phyloP scores from a whole-genome alignment of 768 basidiomycete genomes.

The Amanita fuliginea region DNA sequence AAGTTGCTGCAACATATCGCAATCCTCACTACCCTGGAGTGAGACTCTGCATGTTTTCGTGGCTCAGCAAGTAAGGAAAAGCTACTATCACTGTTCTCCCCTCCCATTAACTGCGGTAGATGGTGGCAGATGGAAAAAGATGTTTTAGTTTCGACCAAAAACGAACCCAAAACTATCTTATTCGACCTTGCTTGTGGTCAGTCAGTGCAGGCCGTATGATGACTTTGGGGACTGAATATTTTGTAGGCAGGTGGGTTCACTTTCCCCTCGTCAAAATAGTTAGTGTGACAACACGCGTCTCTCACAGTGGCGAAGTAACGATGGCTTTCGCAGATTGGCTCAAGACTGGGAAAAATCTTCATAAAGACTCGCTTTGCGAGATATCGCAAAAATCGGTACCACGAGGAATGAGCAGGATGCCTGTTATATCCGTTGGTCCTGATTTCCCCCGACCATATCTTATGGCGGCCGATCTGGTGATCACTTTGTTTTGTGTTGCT shows the following conservation, averaged over 20 bases:
- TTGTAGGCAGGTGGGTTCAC: slow-evolving; percentile 19
- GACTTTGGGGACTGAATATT: background rate
- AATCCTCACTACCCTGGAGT: slow-evolving; percentile 67
- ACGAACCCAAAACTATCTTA: slow-evolving; percentile 21
- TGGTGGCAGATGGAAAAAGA: slow-evolving; percentile 26
- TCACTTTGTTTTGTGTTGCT: slow-evolving; percentile 10
- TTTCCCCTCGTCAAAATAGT: background rate
- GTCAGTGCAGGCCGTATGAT: slow-evolving; percentile 17
- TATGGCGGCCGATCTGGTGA: slow-evolving; percentile 42
- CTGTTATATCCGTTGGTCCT: slow-evolving; percentile 22
- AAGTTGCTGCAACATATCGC: slow-evolving; percentile 58
- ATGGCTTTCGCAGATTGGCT: slow-evolving; percentile 53
- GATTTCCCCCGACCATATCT: slow-evolving; percentile 22
- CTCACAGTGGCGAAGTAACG: slow-evolving; percentile 52
- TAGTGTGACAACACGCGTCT: slow-evolving; percentile 3
- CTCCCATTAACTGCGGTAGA: slow-evolving; percentile 12
- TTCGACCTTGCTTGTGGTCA: slow-evolving; percentile 51
- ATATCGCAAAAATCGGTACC: background rate
- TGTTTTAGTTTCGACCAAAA: slow-evolving; percentile 8
- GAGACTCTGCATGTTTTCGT: slow-evolving; percentile 38
- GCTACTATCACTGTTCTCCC: background rate
- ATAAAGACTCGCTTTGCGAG: slow-evolving; percentile 7
- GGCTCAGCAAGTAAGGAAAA: slow-evolving; percentile 36
- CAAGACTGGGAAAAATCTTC: slow-evolving; percentile 22
- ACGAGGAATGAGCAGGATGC: slow-evolving; percentile 8